Conservation (phyloP, 2,329 filamentous ascomycete species). For the Teratosphaeria gauchensis region DNA sequence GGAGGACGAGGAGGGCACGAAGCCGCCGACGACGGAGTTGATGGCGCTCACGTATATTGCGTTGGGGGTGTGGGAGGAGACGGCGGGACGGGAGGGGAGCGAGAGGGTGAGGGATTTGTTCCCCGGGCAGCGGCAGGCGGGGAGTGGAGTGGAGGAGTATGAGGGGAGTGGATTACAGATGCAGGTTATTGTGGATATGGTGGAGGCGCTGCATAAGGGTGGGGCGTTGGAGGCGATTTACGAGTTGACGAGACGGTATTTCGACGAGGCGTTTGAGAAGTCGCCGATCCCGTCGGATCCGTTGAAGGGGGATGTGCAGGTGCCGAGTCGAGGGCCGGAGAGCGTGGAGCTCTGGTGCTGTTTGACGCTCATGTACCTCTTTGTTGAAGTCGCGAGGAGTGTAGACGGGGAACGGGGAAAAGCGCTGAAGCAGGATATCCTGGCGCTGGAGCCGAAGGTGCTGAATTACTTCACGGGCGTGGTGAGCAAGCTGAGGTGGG, state of each 20-base stretch:
- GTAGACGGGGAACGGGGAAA: conserved; percentile 15
- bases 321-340: conserved; percentile 7
- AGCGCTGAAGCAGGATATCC: conserved; percentile 23
- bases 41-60: conserved; percentile 38
- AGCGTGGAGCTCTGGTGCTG: conserved; percentile 39
- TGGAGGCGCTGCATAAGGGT: conserved; percentile 31
- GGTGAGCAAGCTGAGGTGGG: conserved; percentile 45
- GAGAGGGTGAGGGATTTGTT: conserved; percentile 18
- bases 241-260: conserved; percentile 26
- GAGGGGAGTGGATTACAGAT: conserved; percentile 32
- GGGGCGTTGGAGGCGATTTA: conserved; percentile 33
- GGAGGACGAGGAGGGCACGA: conserved; percentile 12
- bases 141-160: conserved; percentile 23
- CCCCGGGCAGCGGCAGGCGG: conserved; percentile 10
- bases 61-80: conserved; percentile 42
- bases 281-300: not conserved
- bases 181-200: conserved; percentile 36
- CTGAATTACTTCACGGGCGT: conserved; percentile 61
- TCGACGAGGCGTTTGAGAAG: conserved; percentile 19
- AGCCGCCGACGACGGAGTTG: conserved; percentile 14
- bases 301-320: not conserved
- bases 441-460: conserved; percentile 47
- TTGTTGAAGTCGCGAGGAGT: conserved; percentile 37
- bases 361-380: conserved; percentile 40
- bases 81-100: conserved; percentile 30